Conservation (phyloP, 768 basidiomycete species). For the Xerocomus brunneocitrinus region DNA sequence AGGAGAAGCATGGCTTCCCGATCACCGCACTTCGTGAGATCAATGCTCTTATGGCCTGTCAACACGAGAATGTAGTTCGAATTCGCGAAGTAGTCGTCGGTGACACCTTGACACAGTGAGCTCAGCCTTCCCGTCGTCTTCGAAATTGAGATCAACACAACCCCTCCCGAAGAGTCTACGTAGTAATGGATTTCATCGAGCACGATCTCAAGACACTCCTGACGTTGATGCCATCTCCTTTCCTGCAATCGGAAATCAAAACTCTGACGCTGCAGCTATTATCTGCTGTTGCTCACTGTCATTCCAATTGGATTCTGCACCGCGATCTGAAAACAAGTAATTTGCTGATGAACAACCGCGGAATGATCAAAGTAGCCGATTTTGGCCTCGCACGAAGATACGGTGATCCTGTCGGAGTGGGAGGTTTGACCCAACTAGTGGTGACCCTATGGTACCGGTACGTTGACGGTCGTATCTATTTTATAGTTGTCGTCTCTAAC, state of each 20-base stretch:
- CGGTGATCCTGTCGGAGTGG: conserved; percentile 93
- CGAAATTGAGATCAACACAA: conserved; percentile 7
- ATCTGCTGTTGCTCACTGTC: conserved; percentile 90
- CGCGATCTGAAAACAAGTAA: conserved; percentile 98
- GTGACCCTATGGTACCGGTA: conserved; percentile 99
- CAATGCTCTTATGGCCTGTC: conserved; percentile 92
- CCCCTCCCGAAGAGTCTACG: conserved; percentile 71
- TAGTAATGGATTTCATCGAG: conserved; percentile 99
- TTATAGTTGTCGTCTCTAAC: conserved; percentile 9
- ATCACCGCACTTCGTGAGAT: conserved; percentile 95
- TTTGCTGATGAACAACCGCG: conserved; percentile 97
- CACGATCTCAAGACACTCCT: conserved; percentile 97
- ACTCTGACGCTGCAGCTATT: conserved; percentile 91
- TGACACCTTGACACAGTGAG: conserved; percentile 97
- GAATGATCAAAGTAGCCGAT: conserved; percentile 97
- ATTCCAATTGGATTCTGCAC: conserved; percentile 96
- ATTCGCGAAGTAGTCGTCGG: conserved; percentile 97
- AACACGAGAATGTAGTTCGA: conserved; percentile 95
- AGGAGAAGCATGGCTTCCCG: conserved; percentile 98
- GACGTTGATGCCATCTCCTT: conserved; percentile 92
- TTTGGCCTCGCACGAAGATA: conserved; percentile 95
- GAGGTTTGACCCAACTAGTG: conserved; percentile 97
- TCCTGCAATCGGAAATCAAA: conserved; percentile 97
- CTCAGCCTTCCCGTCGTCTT: conserved; percentile 26
- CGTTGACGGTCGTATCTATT: conserved; percentile 24